Percentiles rank a stretch among this genome's conserved stretches.
These are phyloP conservation scores for Xylaria multiplex DNA, from an alignment of 2,329 filamentous ascomycete species.

Conservation along the genomic window DNA sequence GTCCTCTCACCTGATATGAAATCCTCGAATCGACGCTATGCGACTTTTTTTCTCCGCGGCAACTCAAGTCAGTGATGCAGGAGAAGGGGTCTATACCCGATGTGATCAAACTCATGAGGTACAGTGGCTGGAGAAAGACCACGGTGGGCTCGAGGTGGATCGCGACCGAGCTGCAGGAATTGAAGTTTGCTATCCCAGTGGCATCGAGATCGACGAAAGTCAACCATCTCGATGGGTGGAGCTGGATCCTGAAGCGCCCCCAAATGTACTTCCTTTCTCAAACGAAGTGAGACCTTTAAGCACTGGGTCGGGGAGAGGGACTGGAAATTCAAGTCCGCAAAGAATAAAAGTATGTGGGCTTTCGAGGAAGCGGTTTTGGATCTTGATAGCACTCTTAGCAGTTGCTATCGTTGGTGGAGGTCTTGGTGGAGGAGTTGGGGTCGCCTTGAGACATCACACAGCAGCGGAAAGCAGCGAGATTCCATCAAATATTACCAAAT, in stretches of 20 bases:
- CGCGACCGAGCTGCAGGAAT: not conserved
- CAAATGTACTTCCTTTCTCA: not conserved
- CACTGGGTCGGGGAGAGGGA: not conserved
- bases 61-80: too few relatives aligned
- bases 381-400: not conserved
- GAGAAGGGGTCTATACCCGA: not conserved
- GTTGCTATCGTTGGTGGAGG: not conserved
- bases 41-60: too few relatives aligned
- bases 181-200: not conserved
- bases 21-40: too few relatives aligned
- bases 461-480: too few relatives aligned
- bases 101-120: not conserved
- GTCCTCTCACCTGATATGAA: too few relatives aligned
- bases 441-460: too few relatives aligned
- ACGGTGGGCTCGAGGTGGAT: constrained; percentile 7
- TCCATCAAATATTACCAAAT: too few relatives aligned
- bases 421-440: not conserved
- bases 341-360: not conserved
- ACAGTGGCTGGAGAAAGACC: not conserved
- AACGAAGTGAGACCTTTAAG: not conserved
- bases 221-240: not conserved
- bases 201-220: not conserved
- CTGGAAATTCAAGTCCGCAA: not conserved
- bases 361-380: not conserved
- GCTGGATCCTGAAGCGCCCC: not conserved